Base-by-base conservation (phyloP, 2,329 filamentous ascomycete species). In the Fusarium dlaminii region DNA sequence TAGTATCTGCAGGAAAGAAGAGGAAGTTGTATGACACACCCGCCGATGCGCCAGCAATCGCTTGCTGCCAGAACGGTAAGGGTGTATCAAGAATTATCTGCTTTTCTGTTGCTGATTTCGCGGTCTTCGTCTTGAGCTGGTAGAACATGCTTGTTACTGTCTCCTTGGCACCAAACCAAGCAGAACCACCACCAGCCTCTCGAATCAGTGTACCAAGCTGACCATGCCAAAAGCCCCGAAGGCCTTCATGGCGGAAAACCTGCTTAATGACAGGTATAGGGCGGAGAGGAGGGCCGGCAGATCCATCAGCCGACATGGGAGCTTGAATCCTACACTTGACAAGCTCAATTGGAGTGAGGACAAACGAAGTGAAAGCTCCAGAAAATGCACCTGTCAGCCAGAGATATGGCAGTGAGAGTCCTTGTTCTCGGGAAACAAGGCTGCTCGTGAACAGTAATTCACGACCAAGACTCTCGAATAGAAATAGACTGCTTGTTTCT, bases 241-340 rank as follows among this genome's bases (percentile, higher is more conserved):
- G 66, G 3, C 96, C 96, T 74, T 98, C 91, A 76, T 95, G 91
- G 14, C 90, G 91, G 79, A 94, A 97, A 14, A 98, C 90, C 34
- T 95, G 90, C 32, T 88, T 87, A 48, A 98, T 93, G 46, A 98
- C 91, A 10, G 89, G 84, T 18, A 94, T 80, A 1, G 95, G 92
- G 2, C 89, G 89, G 10, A 93, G 87, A 7, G 88, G 83, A 18
- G 84, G 86, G 7, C 82, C 82, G 6, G 79, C 79, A 30, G 80
- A 81, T 29, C 85, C 86, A 30, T 84, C 83, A 6, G 82, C 80
- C 3, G 84, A 81, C 22, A 78, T 79, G 15, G 88, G 94, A 2
- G 96, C 95, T 82, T 99, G 96, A 85, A 99, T 97, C 84, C 96
- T 97, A 89, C 96, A 99, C 84, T 99, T 99, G 81, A 99, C 93